These are phyloP conservation scores for Botrytis fabae DNA, from an alignment of 2,329 filamentous ascomycete genomes.

Conservation along the genomic window DNA sequence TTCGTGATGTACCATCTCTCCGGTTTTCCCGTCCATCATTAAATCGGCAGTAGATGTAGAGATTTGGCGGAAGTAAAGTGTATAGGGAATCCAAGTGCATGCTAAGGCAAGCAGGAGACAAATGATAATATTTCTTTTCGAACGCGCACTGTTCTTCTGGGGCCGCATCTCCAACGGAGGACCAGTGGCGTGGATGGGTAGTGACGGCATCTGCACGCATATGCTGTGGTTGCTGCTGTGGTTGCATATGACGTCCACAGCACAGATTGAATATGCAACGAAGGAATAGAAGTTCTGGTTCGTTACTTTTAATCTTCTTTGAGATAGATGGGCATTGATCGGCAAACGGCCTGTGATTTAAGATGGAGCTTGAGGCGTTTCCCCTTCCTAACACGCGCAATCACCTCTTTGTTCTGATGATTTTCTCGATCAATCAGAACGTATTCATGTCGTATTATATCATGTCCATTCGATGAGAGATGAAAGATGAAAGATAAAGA, in stretches of 20 bases:
- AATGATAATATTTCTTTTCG: conserved; percentile 14
- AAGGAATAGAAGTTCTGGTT: not conserved
- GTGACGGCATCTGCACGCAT: conserved; percentile 14
- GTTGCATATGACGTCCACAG: conserved; percentile 18
- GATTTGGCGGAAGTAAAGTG: not conserved
- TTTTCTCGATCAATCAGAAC: not conserved
- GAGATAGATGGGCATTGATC: conserved; percentile 13
- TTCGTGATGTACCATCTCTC: not conserved
- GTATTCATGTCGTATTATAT: not conserved
- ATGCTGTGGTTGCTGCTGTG: not conserved
- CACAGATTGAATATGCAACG: not conserved
- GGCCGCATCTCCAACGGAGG: conserved; percentile 6
- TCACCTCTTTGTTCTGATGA: not conserved
- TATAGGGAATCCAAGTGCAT: conserved; percentile 18
- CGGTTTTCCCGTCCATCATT: not conserved
- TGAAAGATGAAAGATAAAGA: not conserved
- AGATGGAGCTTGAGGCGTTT: not conserved
- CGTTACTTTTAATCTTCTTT: not conserved
- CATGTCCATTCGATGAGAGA: not conserved
- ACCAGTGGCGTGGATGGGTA: not conserved
- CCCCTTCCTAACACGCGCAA: not conserved
- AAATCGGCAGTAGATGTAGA: not conserved
- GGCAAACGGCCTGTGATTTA: conserved; percentile 5
- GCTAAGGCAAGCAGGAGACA: conserved; percentile 17
- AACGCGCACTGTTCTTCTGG: not conserved